phyloP scores from a whole-genome alignment of 805 yeast species.

The Metschnikowia sp. region DNA sequence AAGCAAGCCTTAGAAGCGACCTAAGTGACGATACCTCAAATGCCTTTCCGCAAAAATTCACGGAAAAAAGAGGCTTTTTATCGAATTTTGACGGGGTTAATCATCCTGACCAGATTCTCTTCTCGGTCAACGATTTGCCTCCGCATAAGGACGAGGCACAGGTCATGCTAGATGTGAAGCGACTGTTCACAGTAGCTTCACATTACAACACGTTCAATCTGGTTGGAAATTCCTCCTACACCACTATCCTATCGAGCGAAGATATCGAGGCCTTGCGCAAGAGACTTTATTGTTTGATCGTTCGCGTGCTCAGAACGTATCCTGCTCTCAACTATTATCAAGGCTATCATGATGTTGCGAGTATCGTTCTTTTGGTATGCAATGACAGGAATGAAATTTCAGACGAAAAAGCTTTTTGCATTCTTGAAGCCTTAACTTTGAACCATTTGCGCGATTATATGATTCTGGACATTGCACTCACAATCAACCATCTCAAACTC shows the following conservation, averaged over 20 bases:
- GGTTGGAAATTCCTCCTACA: slow-evolving; percentile 23
- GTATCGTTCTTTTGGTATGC: slow-evolving; percentile 58
- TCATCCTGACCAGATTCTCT: neutral
- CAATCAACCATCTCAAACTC: slow-evolving; percentile 61
- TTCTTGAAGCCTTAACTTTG: slow-evolving; percentile 57
- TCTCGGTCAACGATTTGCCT: slow-evolving; percentile 25
- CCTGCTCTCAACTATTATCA: slow-evolving; percentile 78
- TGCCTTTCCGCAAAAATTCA: too few relatives aligned
- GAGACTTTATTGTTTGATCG: slow-evolving; percentile 43
- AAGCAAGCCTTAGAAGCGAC: too few relatives aligned
- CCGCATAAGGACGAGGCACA: slow-evolving; percentile 75
- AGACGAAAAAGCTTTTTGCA: slow-evolving; percentile 34
- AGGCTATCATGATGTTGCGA: slow-evolving; percentile 87
- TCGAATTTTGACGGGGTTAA: neutral
- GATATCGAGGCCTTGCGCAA: slow-evolving; percentile 35
- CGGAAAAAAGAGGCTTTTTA: too few relatives aligned
- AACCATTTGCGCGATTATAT: slow-evolving; percentile 78
- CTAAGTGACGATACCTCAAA: too few relatives aligned
- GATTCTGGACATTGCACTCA: slow-evolving; percentile 64
- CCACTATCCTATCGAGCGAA: slow-evolving; percentile 31
- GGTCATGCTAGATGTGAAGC: slow-evolving; percentile 68
- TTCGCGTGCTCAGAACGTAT: slow-evolving; percentile 53
- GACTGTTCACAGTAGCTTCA: slow-evolving; percentile 55
- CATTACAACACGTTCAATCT: slow-evolving; percentile 26
- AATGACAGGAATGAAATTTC: slow-evolving; percentile 16